Base-by-base conservation (phyloP, 2,329 filamentous ascomycete species). In the Pestalotiopsis fici region DNA sequence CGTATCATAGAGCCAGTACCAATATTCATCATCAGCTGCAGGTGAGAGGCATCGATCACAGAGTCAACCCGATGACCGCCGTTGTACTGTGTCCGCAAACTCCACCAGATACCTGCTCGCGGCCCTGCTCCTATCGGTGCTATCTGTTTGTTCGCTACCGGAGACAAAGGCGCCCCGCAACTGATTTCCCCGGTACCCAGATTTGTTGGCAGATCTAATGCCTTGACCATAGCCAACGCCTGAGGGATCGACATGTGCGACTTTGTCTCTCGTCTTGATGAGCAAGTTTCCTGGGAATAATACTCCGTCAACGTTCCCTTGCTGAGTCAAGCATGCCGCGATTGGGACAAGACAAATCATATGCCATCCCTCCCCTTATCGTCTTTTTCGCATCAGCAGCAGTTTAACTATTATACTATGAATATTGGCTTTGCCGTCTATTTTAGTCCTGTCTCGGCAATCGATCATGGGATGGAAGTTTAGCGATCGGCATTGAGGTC, bases 141-240 rank as follows among this genome's bases (percentile, higher is more conserved):
- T 50, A 50, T 50, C 43, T 50, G 43, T 50, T 9, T 21, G 9
- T 50, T 50, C 43, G 43, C 43, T 50, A 50, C 43, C 57, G 25
- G 28, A 31, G 18, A 31, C 13, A 59, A 31, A 31, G 57, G 21
- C 11, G 18, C 28, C 57, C 28, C 27, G 28, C 57, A 59, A 35
- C 15, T 50, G 57, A 31, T 60, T 31, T 60, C 28, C 57, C 57
- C 28, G 31, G 57, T 37, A 35, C 31, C 57, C 31, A 60, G 27
- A 60, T 60, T 50, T 60, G 57, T 31, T 21, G n/a, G 57, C 28
- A 60, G 57, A 60, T 60, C 57, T 60, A 11, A 60, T 21, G 57
- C 57, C 28, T 37, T 21, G 18, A 37, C n/a, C 18, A n/a, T 35
- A 25, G 27, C 5, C 57, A 37, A 21, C 57, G 27, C 43, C 27